phyloP scores from a whole-genome alignment of 345 rosid genomes.

The Toxicodendron radicans region DNA sequence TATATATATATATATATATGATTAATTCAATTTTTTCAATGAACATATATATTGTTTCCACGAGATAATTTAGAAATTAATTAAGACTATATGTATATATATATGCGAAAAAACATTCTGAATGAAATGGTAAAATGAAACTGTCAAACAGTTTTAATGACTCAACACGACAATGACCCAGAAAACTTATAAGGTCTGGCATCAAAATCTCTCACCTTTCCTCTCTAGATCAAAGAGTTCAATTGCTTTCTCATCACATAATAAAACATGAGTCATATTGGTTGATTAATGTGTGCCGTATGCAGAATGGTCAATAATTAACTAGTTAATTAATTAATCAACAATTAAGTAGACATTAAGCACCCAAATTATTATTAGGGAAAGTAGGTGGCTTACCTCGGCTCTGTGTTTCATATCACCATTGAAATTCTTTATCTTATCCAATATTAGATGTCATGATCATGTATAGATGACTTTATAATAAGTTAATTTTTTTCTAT shows the following conservation, averaged over 20 bases:
- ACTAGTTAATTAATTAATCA: neutral
- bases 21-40: neutral
- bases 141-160: constrained; percentile 36
- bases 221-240: neutral
- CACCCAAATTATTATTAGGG: neutral
- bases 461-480: neutral
- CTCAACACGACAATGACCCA: constrained; percentile 26
- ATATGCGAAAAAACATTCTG: neutral
- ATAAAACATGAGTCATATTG: neutral
- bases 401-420: neutral
- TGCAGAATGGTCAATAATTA: neutral
- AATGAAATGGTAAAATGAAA: constrained; percentile 31
- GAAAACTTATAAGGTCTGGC: constrained; percentile 13
- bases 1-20: constrained; percentile 9
- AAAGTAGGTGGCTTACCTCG: neutral
- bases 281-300: neutral
- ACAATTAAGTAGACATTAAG: neutral
- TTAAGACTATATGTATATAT: too few relatives aligned
- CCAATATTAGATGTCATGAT: neutral
- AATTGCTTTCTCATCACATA: too few relatives aligned
- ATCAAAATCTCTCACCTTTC: constrained; percentile 39
- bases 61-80: neutral
- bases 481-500: too few relatives aligned
- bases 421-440: neutral
- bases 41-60: neutral